phyloP scores from a whole-genome alignment of 2,329 filamentous ascomycete species.

The Botrytis medusae region DNA sequence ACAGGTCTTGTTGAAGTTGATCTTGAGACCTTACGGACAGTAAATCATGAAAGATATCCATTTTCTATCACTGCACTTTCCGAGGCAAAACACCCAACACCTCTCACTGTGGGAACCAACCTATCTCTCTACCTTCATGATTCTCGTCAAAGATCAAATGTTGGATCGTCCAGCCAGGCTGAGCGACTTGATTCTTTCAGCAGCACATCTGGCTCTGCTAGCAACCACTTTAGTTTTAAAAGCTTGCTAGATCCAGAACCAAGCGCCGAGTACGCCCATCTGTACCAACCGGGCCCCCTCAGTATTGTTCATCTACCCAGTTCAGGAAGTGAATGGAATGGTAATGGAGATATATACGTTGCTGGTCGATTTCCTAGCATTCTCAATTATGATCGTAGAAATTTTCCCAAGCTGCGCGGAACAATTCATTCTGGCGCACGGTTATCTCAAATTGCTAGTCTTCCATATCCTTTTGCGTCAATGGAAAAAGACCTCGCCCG shows the following conservation, averaged over 20 bases:
- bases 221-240: conserved; percentile 32
- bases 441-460: conserved; percentile 68
- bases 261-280: conserved; percentile 62
- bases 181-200: conserved; percentile 34
- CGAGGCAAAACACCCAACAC: conserved; percentile 61
- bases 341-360: conserved; percentile 76
- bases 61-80: conserved; percentile 85
- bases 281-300: conserved; percentile 78
- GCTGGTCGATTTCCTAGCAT: conserved; percentile 82
- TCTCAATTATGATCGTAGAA: conserved; percentile 72
- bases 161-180: conserved; percentile 28
- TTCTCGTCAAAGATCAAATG: conserved; percentile 50
- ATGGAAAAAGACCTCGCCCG: conserved; percentile 59
- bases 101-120: conserved; percentile 81
- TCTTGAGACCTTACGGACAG: conserved; percentile 66
- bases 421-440: conserved; percentile 83
- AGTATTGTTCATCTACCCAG: conserved; percentile 76
- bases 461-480: conserved; percentile 67
- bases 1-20: conserved; percentile 76
- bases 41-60: conserved; percentile 71
- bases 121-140: conserved; percentile 82
- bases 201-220: conserved; percentile 32
- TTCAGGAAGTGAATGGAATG: conserved; percentile 43
- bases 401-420: conserved; percentile 73
- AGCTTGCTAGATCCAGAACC: conserved; percentile 47